A percentile compares a stretch with the other conserved stretches of the same genome.
These are phyloP conservation scores for Moricandia moricandioides DNA, from an alignment of 345 rosid genomes.

Conservation along the genomic window DNA sequence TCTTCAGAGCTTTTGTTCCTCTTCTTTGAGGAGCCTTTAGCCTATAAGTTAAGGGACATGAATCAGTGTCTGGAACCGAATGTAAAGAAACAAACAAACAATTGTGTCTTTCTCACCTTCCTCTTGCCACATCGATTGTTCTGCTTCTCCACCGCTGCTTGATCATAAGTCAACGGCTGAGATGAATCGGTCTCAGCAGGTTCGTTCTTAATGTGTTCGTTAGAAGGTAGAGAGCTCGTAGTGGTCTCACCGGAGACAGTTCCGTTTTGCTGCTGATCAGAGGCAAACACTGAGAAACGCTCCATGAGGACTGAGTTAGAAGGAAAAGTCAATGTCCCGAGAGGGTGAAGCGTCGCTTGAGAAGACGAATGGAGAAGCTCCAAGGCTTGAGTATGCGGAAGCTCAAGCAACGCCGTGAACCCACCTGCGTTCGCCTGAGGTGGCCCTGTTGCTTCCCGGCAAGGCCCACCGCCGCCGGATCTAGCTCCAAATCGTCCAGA, in stretches of 20 bases:
- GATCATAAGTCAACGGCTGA: neutral
- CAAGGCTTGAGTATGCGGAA: constrained; percentile 57
- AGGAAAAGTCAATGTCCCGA: constrained; percentile 38
- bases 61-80: neutral
- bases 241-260: constrained; percentile 32
- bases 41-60: constrained; percentile 28
- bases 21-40: constrained; percentile 62
- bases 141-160: neutral
- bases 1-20: constrained; percentile 55
- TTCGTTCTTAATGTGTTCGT: constrained; percentile 39
- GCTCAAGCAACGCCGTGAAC: constrained; percentile 66
- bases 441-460: constrained; percentile 28
- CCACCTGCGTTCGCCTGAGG: constrained; percentile 52
- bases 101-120: constrained; percentile 24
- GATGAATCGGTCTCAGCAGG: constrained; percentile 32
- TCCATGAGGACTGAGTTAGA: constrained; percentile 35
- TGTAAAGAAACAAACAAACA: neutral
- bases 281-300: constrained; percentile 36
- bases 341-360: constrained; percentile 30
- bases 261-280: constrained; percentile 28
- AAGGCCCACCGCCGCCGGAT: constrained; percentile 38
- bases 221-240: constrained; percentile 36
- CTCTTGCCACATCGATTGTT: constrained; percentile 44
- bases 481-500: constrained; percentile 40
- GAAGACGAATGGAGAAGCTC: constrained; percentile 55